Conservation (phyloP, 371 early-diverging fungal species). For the Modicella reniformis region DNA sequence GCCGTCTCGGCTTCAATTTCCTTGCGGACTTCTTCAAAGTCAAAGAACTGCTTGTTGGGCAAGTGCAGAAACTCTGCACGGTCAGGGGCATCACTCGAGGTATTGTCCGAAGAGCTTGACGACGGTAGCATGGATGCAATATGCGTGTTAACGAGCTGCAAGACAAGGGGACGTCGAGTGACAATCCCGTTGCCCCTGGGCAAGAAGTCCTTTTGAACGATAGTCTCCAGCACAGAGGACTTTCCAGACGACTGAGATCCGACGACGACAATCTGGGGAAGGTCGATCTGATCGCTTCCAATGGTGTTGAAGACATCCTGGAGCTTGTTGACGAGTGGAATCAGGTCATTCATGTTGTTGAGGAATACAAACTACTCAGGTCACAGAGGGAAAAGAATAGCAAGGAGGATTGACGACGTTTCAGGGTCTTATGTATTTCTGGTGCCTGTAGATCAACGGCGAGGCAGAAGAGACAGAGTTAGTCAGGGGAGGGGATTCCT, state of each 20-base stretch:
- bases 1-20: conserved; percentile 93
- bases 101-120: conserved; percentile 43
- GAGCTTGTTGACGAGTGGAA: conserved; percentile 87
- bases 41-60: conserved; percentile 79
- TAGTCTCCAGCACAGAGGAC: conserved; percentile 90
- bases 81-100: conserved; percentile 55
- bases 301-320: conserved; percentile 92
- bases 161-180: conserved; percentile 91
- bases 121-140: conserved; percentile 37
- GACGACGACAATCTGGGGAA: conserved; percentile 91
- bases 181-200: conserved; percentile 94
- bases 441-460: conserved; percentile 15
- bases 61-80: conserved; percentile 83
- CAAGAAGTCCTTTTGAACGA: conserved; percentile 90
- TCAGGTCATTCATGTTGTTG: conserved; percentile 80
- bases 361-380: conserved; percentile 5
- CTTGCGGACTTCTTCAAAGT: conserved; percentile 83
- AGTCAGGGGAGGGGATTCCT: conserved; percentile 2
- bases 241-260: conserved; percentile 94
- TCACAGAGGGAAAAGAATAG: background rate
- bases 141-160: conserved; percentile 83
- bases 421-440: conserved; percentile 10
- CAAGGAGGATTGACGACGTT: background rate
- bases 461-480: background rate
- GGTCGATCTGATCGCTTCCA: conserved; percentile 84